Base-by-base conservation (phyloP, 495 filamentous ascomycete species). In the Penicillium goetzii region DNA sequence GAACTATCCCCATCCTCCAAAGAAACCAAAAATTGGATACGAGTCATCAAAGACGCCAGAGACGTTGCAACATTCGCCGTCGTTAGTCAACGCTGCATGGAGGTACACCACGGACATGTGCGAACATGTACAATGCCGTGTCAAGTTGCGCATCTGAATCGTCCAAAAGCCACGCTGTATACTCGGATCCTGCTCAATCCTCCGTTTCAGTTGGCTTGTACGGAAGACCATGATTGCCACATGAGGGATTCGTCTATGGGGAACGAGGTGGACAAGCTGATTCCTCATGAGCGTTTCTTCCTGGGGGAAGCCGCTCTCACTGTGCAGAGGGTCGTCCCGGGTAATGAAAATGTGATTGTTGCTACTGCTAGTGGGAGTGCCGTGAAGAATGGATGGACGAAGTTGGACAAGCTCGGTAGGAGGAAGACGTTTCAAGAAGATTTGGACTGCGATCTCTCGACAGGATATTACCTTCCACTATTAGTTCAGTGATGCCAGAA, bases 1-100 rank as follows among this genome's bases (percentile, higher is more conserved):
- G 25, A 30, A 4, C 0, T n/a, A 3, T 21, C 19, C 21, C 14
- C 23, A 9, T 30, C 47, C 1, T 12, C n/a, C n/a, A 17, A 25
- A 1, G 25, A 17, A 17, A 21, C 10, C 33, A 63, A 58, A 30
- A 63, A 58, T 8, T 63, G 61, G 61, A 17, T 63, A 9, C 17
- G 28, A 17, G 38, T 63, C 6, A 40, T 63, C 21, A 30, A 34
- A 21, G 61, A 59, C 38, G 17, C 45, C 0, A 23, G 36, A 6
- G 55, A 58, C 21, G 25, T 47, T 10, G 40, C 60, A 19, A 58
- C 50, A 12, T 62, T 62, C 26, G 60, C 60, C 3, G 60, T 62
- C 4, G 15, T 40, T 14, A 57, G 53, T 25, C 54, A 56, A 33
- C 52, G 53, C 1, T 57, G 60, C 23, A 36, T 62, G 23, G 38